A percentile compares a stretch with the other conserved stretches of the same genome.
Evolutionary conservation across 257 asterid species (phyloP).

Genomic region (Dorcoceras hygrometricum): DNA sequence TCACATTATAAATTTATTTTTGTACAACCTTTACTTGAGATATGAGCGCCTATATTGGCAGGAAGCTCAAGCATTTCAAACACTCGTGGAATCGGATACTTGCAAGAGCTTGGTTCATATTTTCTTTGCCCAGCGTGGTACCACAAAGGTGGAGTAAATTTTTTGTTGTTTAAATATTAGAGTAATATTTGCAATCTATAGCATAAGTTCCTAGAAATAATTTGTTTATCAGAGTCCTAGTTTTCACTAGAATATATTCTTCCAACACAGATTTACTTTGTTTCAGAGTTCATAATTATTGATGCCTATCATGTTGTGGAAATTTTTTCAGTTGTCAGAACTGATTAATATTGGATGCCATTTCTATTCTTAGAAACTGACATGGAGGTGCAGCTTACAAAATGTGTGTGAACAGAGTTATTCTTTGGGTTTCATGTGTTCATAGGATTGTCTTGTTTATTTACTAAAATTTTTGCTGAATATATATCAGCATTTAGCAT

Average conservation of each 20-base stretch:
- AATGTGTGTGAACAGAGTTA: neutral
- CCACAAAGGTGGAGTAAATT: slow-evolving; percentile 56
- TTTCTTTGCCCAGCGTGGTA: slow-evolving; percentile 97
- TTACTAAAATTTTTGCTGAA: slow-evolving; percentile 5
- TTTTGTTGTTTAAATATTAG: neutral
- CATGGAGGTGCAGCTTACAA: neutral
- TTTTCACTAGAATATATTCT: neutral
- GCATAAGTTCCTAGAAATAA: neutral
- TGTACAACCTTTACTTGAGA: slow-evolving; percentile 1
- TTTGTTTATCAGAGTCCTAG: neutral
- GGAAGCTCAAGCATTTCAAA: slow-evolving; percentile 91
- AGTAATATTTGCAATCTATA: neutral
- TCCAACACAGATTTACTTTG: neutral
- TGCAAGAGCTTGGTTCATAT: slow-evolving; percentile 92
- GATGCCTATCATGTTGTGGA: neutral
- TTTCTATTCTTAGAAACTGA: neutral
- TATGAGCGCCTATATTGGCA: slow-evolving; percentile 29
- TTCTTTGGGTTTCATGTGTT: neutral
- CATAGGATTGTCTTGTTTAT: neutral
- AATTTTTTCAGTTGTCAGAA: neutral
- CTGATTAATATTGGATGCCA: neutral
- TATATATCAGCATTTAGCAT: neutral
- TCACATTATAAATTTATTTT: slow-evolving; percentile 15
- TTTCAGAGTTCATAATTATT: neutral
- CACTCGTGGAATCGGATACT: slow-evolving; percentile 66